Evolutionary conservation across 192 early-diverging fungal genomes (phyloP), one percentile per base, ranked within the genome.

Genomic region (Tieghemiomyces parasiticus): DNA sequence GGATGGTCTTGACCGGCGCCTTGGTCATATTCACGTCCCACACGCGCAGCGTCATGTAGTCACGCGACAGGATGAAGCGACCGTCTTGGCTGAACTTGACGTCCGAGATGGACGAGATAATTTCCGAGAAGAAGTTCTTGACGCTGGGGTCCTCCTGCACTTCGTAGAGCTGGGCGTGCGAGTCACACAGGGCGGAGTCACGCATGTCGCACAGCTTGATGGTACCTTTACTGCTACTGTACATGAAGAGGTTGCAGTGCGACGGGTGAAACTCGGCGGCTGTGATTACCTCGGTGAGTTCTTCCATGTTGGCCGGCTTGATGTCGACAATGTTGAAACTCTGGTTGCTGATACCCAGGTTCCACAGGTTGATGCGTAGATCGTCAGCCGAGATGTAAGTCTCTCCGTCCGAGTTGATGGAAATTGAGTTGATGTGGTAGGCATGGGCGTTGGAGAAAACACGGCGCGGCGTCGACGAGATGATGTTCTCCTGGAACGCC

Each of bases 281-380:
- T 25, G 95, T 99, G 67, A 99, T 99, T 64, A 99, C 95, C 68
- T 99, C 93, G 26, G 93, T 97, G 64, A 99, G 67, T 62, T 99
- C 93, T 65, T 99, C 95, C 95, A 99, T 99, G 66, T 97, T 97
- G n/a, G 87, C 90, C 34, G 96, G 96, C 76, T 99, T 99, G 69
- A 99, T 99, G 67, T 99, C 96, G 47, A 99, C 93, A 78, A 99
- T 93, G 68, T 99, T 99, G 78, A 99, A 99, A 68, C 91, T 94
- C 75, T 99, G 94, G 72, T 97, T 92, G 46, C 90, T 90, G 58
- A 93, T 86, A 62, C 90, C 87, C 73, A 99, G 73, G 67, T 97
- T 99, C 96, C 96, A 99, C 61, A 99, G 74, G 69, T 99, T 99
- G 73, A 99, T 94, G 64, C 96, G 81, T 69, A 99, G 69, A 65